These are phyloP conservation scores for Oryza meridionalis DNA, from an alignment of 176 grass and related monocot species.

Conservation along the genomic window DNA sequence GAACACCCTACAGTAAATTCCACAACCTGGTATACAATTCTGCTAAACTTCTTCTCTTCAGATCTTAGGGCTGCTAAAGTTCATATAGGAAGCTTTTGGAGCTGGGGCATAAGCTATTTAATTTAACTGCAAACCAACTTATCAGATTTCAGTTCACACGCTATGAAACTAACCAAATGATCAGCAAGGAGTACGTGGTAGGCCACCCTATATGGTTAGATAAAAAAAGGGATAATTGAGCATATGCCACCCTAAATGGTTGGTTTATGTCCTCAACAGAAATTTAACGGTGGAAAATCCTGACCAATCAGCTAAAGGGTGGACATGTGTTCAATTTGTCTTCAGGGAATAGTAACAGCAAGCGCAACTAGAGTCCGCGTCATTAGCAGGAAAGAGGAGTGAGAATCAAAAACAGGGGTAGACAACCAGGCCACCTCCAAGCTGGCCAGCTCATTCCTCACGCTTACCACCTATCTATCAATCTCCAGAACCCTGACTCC, in stretches of 20 bases:
- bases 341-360: not conserved
- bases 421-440: not conserved
- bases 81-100: not conserved
- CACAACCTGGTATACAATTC: not conserved
- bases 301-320: not conserved
- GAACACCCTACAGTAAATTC: not conserved
- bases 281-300: not conserved
- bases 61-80: not conserved
- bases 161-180: not conserved
- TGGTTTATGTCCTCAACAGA: not conserved
- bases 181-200: not conserved
- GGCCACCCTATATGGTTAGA: not conserved
- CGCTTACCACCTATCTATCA: not conserved
- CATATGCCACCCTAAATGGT: not conserved
- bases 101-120: not conserved
- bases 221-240: not conserved
- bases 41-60: slow-evolving; percentile 1
- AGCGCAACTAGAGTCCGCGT: not conserved
- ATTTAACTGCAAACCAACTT: not conserved
- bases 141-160: not conserved
- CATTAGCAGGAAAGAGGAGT: not conserved
- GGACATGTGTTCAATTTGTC: not conserved
- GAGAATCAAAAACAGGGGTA: slow-evolving; percentile 19
- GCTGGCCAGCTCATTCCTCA: slow-evolving; percentile 23
- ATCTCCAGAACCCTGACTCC: not conserved